phyloP scores from a whole-genome alignment of 2,329 filamentous ascomycete genomes.

The Ophiostoma angusticollis region DNA sequence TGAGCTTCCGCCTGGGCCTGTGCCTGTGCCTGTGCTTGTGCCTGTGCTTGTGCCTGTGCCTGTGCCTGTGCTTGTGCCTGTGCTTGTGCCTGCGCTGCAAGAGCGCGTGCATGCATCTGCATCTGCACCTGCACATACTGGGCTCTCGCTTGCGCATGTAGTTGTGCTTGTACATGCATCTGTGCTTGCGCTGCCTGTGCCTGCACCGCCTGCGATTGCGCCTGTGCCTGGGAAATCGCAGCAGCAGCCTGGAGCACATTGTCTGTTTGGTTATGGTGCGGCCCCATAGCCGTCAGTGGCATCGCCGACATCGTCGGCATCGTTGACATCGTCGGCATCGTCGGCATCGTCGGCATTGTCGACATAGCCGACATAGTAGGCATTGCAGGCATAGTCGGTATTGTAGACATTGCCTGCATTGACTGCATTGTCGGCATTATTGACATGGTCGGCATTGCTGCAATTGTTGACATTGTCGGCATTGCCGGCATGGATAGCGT shows the following conservation, averaged over 20 bases:
- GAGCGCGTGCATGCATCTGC: slow-evolving; percentile 2
- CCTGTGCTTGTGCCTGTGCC: neutral
- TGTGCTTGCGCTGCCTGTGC: neutral
- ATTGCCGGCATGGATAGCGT: neutral
- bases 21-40: neutral
- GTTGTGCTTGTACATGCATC: neutral
- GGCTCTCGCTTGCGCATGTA: neutral
- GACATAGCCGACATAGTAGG: neutral
- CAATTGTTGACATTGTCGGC: too few relatives aligned
- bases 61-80: neutral
- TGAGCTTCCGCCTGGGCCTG: neutral
- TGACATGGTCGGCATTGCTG: too few relatives aligned
- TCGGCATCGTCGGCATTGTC: neutral
- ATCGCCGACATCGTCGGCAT: neutral
- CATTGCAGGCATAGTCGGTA: too few relatives aligned
- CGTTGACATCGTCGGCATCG: neutral
- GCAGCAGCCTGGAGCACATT: slow-evolving; percentile 1
- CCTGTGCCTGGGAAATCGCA: slow-evolving; percentile 3
- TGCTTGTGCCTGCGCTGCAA: neutral
- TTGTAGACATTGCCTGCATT: too few relatives aligned
- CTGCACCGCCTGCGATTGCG: neutral
- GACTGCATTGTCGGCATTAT: too few relatives aligned
- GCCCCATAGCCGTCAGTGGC: neutral
- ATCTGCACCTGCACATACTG: neutral
- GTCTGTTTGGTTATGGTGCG: neutral